Evolutionary conservation across 169 alveolate species (phyloP).

Genomic region (Amoebophrya sp.): DNA sequence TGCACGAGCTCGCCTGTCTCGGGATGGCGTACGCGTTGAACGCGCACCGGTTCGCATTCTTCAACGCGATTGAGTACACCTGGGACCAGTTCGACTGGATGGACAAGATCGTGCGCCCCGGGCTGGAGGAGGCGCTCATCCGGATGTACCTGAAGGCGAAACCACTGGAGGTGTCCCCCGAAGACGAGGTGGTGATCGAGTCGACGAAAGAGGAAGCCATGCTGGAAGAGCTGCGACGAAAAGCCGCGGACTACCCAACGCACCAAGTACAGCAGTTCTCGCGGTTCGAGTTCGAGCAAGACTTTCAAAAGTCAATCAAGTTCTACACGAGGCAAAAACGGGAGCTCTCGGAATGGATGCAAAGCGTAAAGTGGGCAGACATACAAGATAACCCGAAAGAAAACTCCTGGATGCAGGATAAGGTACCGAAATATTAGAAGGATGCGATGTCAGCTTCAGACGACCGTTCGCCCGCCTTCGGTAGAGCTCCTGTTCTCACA

Average conservation of each 20-base stretch:
- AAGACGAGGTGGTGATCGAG: neutral
- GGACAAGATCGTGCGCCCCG: neutral
- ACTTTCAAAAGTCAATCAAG: neutral
- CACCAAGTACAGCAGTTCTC: neutral
- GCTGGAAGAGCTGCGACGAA: neutral
- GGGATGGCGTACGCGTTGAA: neutral
- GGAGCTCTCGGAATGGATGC: neutral
- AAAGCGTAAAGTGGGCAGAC: neutral
- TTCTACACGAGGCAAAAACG: neutral
- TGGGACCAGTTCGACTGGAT: neutral
- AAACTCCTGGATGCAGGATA: neutral
- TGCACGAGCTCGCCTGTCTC: neutral
- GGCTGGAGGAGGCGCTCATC: neutral
- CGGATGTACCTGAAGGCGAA: slow-evolving; percentile 1
- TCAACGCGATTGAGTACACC: neutral
- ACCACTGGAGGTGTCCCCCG: neutral
- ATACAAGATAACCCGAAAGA: neutral
- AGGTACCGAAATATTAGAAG: neutral
- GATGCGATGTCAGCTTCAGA: too few species aligned
- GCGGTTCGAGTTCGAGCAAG: neutral
- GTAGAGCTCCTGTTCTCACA: neutral
- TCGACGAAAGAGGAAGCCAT: neutral
- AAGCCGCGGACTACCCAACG: neutral
- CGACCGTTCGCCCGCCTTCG: too few species aligned
- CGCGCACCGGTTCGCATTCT: neutral